Conservation (phyloP, 192 early-diverging fungal genomes). For the Ramicandelaber brevisporus region DNA sequence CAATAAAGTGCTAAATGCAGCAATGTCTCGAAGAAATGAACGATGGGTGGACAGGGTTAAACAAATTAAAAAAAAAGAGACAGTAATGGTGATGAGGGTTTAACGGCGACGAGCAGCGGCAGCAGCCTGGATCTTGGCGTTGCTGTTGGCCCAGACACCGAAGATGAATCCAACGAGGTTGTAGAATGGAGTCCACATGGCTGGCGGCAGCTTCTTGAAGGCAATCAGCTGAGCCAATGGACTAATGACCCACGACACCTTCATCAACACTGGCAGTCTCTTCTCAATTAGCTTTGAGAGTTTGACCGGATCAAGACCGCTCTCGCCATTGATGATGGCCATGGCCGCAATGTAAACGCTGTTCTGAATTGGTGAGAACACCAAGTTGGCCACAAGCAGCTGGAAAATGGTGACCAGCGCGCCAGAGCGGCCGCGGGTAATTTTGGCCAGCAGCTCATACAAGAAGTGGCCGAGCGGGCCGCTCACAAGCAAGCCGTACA, state of each 20-base stretch:
- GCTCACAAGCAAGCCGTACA: constrained; percentile 52
- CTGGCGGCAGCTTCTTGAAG: constrained; percentile 45
- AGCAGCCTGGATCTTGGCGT: constrained; percentile 32
- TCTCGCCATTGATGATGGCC: constrained; percentile 53
- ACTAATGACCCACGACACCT: constrained; percentile 60
- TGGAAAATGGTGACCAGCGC: constrained; percentile 36
- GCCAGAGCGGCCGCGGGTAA: constrained; percentile 41
- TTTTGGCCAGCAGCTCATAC: constrained; percentile 46
- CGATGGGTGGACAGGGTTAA: too few species aligned
- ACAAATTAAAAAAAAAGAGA: neutral
- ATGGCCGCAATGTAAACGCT: constrained; percentile 65
- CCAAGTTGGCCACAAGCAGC: constrained; percentile 43
- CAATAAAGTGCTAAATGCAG: neutral
- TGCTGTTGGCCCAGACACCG: constrained; percentile 49
- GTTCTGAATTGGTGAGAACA: constrained; percentile 70
- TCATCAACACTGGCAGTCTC: constrained; percentile 46
- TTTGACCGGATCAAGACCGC: constrained; percentile 18
- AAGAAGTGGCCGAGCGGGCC: constrained; percentile 64
- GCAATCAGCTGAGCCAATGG: constrained; percentile 56
- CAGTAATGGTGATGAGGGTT: neutral
- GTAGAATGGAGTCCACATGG: constrained; percentile 78
- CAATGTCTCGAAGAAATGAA: too few species aligned
- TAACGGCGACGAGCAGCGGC: constrained; percentile 8
- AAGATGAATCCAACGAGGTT: constrained; percentile 57
- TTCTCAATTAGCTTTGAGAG: constrained; percentile 23